A percentile compares a stretch with the other conserved stretches of the same genome.
These are phyloP conservation scores for Cryomyces minteri DNA, from an alignment of 495 filamentous ascomycete genomes.

Conservation along the genomic window DNA sequence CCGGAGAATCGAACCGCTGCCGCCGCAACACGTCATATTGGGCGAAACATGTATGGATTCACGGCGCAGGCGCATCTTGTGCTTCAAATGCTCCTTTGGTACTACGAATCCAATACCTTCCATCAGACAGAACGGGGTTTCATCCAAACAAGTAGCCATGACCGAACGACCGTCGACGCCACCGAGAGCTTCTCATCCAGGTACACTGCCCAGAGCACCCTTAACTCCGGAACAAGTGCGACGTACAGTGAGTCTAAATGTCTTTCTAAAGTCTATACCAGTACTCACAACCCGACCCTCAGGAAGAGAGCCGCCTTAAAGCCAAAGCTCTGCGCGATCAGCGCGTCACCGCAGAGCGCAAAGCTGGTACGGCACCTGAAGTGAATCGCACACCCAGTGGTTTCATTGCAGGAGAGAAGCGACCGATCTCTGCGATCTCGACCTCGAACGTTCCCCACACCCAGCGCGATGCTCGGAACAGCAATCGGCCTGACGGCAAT, in stretches of 20 bases:
- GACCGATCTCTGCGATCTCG: constrained; percentile 43
- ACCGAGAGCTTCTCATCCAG: constrained; percentile 24
- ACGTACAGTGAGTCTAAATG: constrained; percentile 5
- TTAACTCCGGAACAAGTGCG: constrained; percentile 60
- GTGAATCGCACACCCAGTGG: constrained; percentile 10
- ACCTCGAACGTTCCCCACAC: constrained; percentile 37
- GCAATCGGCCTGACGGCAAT: constrained; percentile 10
- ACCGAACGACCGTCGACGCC: constrained; percentile 42
- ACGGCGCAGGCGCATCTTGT: too few relatives aligned
- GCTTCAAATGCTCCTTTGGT: too few relatives aligned
- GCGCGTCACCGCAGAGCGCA: constrained; percentile 26
- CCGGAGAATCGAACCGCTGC: too few relatives aligned
- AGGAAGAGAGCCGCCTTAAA: constrained; percentile 84
- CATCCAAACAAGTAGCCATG: constrained; percentile 1
- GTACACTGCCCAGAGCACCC: constrained; percentile 29
- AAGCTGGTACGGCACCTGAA: constrained; percentile 13
- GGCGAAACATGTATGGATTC: too few relatives aligned
- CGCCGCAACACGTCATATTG: too few relatives aligned
- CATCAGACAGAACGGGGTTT: too few relatives aligned
- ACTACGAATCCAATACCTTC: too few relatives aligned
- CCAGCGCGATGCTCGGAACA: constrained; percentile 44
- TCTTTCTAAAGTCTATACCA: neutral
- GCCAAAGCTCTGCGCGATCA: constrained; percentile 76
- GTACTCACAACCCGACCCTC: neutral
- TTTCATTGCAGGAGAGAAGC: constrained; percentile 33